Base-by-base conservation (phyloP, 768 basidiomycete genomes). In the Agaricus bisporus region DNA sequence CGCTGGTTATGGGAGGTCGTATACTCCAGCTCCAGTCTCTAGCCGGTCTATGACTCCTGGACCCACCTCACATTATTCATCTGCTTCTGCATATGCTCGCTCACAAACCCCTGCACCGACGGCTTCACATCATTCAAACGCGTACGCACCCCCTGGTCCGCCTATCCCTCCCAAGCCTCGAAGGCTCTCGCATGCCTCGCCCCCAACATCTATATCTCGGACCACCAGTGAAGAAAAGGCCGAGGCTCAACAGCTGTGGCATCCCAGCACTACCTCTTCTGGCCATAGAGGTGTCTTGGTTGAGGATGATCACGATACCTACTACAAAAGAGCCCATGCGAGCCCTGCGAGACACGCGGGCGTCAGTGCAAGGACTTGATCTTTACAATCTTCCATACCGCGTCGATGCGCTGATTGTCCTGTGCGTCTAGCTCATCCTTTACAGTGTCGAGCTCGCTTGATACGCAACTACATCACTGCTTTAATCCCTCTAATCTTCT, bases 221-320 rank as follows among this genome's bases (percentile, higher is more conserved):
- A 79, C 82, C 32, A 74, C 80, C 56, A 83, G 82, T 50, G 85
- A 87, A 62, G 84, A 85, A 70, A 85, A 83, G 64, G 79, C 70
- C 15, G 70, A 75, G 47, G 65, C 82, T 41, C 82, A 79, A 55
- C 78, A 85, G 63, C 77, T 82, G 56, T 86, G 85, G 85, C 70
- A 86, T 42, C 85, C 85, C 28, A 22, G 32, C 32, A 32, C 7
- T 32, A 22, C 32, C 11, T 32, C 32, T 32, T 61, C 66, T 38
- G 22, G 22, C 22, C 64, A 68, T 20, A 55, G 25, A 1, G 48
- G 53, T 12, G 55, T 49, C 37, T 52, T 49, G 1, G 43, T 60
- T 22, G 61, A 60, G 32, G 56, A 57, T 48, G 61, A 63, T 22
- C 56, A 57, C 44, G 43, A 45, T 39, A 50, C 35, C 41, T 56